phyloP scores from a whole-genome alignment of 1,284 basidiomycete species.

The Sutorius eximius region DNA sequence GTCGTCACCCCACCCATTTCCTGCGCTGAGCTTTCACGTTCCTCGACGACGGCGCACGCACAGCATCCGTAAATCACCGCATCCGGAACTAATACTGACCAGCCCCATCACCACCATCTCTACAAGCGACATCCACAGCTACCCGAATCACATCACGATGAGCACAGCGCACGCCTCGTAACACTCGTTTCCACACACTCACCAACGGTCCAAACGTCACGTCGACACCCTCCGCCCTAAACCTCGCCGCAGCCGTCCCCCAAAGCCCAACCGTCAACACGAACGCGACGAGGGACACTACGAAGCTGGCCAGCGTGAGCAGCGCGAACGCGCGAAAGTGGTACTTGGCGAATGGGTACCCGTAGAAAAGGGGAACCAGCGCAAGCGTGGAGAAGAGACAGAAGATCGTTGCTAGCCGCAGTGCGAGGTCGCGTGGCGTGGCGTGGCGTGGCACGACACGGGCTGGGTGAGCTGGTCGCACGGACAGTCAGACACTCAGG shows the following conservation, averaged over 20 bases:
- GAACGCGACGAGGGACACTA: constrained; percentile 1
- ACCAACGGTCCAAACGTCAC: constrained; percentile 11
- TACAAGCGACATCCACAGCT: constrained; percentile 10
- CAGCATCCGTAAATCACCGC: background rate
- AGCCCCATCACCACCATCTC: constrained; percentile 6
- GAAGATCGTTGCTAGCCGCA: background rate
- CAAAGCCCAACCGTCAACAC: constrained; percentile 3
- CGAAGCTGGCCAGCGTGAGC: constrained; percentile 3
- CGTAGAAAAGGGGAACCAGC: constrained; percentile 1
- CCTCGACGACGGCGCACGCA: background rate
- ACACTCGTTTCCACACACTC: background rate
- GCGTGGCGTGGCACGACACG: too few relatives aligned
- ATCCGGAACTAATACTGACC: constrained; percentile 5
- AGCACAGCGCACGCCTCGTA: too few relatives aligned
- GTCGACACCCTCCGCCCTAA: background rate
- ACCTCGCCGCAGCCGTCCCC: constrained; percentile 1
- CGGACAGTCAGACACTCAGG: background rate
- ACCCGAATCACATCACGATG: background rate
- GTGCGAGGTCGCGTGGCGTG: too few relatives aligned
- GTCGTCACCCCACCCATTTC: background rate
- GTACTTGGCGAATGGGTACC: background rate
- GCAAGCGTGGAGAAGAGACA: background rate
- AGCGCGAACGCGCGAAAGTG: background rate
- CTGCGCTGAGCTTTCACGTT: background rate
- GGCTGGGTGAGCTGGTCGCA: background rate